Evolutionary conservation across 1,284 basidiomycete species (phyloP).

Genomic region (Puccinia triticina): DNA sequence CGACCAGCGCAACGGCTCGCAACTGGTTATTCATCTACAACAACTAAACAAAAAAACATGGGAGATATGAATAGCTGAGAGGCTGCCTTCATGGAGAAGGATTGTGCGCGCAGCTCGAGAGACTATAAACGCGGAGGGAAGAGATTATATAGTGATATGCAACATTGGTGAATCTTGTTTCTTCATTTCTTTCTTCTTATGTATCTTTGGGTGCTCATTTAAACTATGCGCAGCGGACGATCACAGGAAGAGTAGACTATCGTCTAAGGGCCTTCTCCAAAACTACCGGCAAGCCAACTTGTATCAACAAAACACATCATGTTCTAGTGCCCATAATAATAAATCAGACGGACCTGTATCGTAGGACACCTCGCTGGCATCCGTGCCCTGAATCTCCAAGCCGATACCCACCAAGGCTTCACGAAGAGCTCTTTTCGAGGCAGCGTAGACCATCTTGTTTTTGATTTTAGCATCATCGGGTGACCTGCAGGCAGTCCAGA

Average conservation of each 20-base stretch:
- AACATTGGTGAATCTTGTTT: not conserved
- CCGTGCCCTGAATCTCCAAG: conserved; percentile 85
- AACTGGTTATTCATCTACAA: conserved; percentile 28
- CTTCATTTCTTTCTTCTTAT: not conserved
- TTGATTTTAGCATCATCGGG: conserved; percentile 86
- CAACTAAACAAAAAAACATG: conserved; percentile 28
- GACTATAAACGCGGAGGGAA: not conserved
- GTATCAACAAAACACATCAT: not conserved
- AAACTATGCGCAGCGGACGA: not conserved
- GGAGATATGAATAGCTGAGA: not conserved
- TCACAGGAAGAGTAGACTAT: conserved; percentile 26
- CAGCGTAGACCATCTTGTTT: conserved; percentile 92
- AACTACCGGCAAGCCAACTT: conserved; percentile 53
- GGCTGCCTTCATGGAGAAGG: not conserved
- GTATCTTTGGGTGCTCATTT: not conserved
- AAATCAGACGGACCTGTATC: conserved; percentile 69
- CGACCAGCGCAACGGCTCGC: not conserved
- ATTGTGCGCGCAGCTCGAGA: not conserved
- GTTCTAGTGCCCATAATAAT: conserved; percentile 50
- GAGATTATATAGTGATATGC: not conserved
- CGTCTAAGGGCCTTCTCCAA: conserved; percentile 57
- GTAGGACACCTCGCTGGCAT: conserved; percentile 74
- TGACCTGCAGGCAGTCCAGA: conserved; percentile 66
- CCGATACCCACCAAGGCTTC: conserved; percentile 72
- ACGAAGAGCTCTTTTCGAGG: conserved; percentile 84